Base-by-base conservation (phyloP, 495 filamentous ascomycete species). In the Rhizodiscina lignyota region DNA sequence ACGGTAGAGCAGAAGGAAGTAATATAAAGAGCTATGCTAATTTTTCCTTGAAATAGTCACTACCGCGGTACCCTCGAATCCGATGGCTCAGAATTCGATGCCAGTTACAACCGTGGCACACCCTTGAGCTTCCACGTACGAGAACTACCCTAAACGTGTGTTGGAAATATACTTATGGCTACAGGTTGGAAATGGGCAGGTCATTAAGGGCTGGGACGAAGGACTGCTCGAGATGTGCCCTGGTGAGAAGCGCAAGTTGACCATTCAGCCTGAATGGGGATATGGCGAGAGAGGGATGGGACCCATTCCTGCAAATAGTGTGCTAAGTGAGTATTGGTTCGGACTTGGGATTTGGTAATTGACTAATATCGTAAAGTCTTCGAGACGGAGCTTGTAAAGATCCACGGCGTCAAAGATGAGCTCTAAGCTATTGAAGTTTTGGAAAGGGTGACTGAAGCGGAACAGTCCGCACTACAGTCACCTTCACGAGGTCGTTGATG, bases 191-290 rank as follows among this genome's bases (percentile, higher is more conserved):
- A 45, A 52, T 26, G 60, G 60, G 10, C 52, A 55, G 43, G 60
- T 63, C 23, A 63, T 63, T 52, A 60, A 60, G 38, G 60, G 60
- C 24, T 63, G 56, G 51, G 55, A 60, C 35, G 46, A 58, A 38
- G 56, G 56, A 4, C 43, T 60, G 22, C 32, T 60, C 35, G 56
- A 56, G 33, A 60, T 60, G 56, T 60, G 56, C 40, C 36, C 44
- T n/a, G 56, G 56, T 2, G 56, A 60, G 38, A 60, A 60, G 55
- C 43, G 56, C 38, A 50, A 40, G 43, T 41, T 60, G 39, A 60
- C 56, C 30, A 56, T 60, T 29, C 53, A 55, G 48, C 56, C 56
- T 0, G 55, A 56, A 28, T 58, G 45, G 50, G 56, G 44, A 8
- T 60, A 60, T 41, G 56, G 56, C 2, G 21, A 27, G 10, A 48